Evolutionary conservation across 768 basidiomycete species (phyloP).

Genomic region (Suillus subalutaceus): DNA sequence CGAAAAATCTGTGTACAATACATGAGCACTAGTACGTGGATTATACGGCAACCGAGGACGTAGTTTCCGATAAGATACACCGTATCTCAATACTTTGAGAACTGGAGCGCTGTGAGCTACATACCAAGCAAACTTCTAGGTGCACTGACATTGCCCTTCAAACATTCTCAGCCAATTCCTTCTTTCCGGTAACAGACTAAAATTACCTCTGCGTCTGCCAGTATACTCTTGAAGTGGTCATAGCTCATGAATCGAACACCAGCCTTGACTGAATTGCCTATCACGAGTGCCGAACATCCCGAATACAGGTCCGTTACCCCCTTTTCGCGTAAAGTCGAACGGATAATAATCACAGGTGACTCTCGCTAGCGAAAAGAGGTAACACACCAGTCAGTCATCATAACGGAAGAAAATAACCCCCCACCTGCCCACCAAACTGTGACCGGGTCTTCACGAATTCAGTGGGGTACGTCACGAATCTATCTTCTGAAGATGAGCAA

Average conservation of each 20-base stretch:
- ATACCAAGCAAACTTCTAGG: slow-evolving; percentile 81
- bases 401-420: slow-evolving; percentile 13
- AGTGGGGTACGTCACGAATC: slow-evolving; percentile 85
- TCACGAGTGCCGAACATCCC: slow-evolving; percentile 84
- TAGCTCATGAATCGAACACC: slow-evolving; percentile 96
- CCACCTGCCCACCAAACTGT: slow-evolving; percentile 83
- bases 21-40: too few relatives aligned
- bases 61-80: too few relatives aligned
- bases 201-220: slow-evolving; percentile 81
- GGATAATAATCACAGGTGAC: slow-evolving; percentile 72
- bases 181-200: background rate
- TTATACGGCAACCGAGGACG: too few relatives aligned
- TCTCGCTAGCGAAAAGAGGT: slow-evolving; percentile 48
- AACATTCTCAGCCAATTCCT: slow-evolving; percentile 1
- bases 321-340: slow-evolving; percentile 69
- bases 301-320: slow-evolving; percentile 91
- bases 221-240: slow-evolving; percentile 83
- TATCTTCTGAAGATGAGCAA: slow-evolving; percentile 42
- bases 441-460: slow-evolving; percentile 94
- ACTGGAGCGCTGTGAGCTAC: slow-evolving; percentile 14
- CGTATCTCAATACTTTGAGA: too few relatives aligned
- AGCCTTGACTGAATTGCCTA: slow-evolving; percentile 93
- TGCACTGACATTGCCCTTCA: slow-evolving; percentile 87
- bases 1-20: too few relatives aligned
- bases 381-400: background rate